Evolutionary conservation across 371 early-diverging fungal species (phyloP), one percentile per base, ranked within the genome.

Genomic region (Chytridium lagenaria): DNA sequence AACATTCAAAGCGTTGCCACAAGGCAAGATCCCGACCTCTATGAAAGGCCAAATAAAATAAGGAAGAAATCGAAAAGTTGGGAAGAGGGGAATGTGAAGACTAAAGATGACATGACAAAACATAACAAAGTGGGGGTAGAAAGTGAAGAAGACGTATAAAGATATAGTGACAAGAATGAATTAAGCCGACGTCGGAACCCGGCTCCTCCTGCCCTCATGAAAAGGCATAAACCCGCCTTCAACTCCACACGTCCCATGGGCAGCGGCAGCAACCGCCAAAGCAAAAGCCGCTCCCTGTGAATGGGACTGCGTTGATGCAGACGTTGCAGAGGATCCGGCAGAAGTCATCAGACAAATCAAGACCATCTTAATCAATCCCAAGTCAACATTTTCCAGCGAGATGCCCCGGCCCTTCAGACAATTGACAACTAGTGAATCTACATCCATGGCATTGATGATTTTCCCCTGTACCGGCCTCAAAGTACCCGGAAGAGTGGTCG

Each of bases 261-360:
- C 7, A 44, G 44, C 19, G 19, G 44, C 44, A 44, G 44, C 44
- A 44, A 44, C 44, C 44, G 44, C 44, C 44, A 44, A 44, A 7
- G 44, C 44, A 7, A 44, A 44, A 44, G 44, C 44, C 44, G 16
- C 55, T 26, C 55, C 55, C 55, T 5, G 5, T 5, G 55, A 26
- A 52, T 52, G 7, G 7, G 44, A 44, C 12, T 44, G n/a, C n/a
- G n/a, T 44, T 44, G 44, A 44, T 12, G 7, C 44, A 7, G 44
- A 19, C 7, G 44, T 19, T 12, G 44, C 12, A 10, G 55, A 52
- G 23, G n/a, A 5, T 26, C 55, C n/a, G 23, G 61, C 61, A 31
- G 61, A 34, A 31, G 61, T 12, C 30, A 61, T 7, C 61, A 61
- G 34, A 34, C 30, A 61, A 61, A 61, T 61, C 61, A 61, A 37